phyloP scores from a whole-genome alignment of 1,284 basidiomycete species.

The Microbotryum violaceum region DNA sequence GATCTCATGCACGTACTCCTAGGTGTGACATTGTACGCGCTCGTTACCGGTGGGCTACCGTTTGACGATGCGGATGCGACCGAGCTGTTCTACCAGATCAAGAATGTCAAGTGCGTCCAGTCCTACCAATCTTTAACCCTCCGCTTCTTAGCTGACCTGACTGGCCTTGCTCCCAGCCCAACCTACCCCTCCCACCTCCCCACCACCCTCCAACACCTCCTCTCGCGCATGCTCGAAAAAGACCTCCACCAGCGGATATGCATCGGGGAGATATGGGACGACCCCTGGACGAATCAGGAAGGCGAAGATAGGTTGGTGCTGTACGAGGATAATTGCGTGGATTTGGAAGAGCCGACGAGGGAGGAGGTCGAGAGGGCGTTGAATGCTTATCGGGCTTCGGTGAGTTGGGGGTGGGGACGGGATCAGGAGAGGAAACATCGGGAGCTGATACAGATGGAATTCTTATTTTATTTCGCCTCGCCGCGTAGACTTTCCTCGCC shows the following conservation, averaged over 20 bases:
- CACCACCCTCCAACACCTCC: slow-evolving; percentile 34
- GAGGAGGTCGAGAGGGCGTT: slow-evolving; percentile 44
- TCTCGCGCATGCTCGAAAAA: slow-evolving; percentile 43
- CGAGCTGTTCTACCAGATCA: slow-evolving; percentile 48
- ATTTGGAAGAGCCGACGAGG: slow-evolving; percentile 43
- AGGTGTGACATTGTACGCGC: slow-evolving; percentile 51
- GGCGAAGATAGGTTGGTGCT: slow-evolving; percentile 39
- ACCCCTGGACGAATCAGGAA: slow-evolving; percentile 43
- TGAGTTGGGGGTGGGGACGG: too few relatives aligned
- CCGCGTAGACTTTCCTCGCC: slow-evolving; percentile 8
- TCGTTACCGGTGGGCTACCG: slow-evolving; percentile 48
- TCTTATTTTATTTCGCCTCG: slow-evolving; percentile 15
- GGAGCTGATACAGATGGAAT: not conserved
- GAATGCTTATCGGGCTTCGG: slow-evolving; percentile 33
- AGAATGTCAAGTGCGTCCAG: slow-evolving; percentile 42
- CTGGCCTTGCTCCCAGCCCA: not conserved
- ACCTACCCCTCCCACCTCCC: slow-evolving; percentile 12
- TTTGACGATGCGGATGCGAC: slow-evolving; percentile 47
- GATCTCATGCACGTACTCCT: not conserved
- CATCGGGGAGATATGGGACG: slow-evolving; percentile 41
- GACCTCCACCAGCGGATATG: slow-evolving; percentile 40
- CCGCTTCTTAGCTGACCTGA: not conserved
- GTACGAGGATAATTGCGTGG: slow-evolving; percentile 43
- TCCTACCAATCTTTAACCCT: not conserved
- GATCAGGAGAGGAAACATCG: too few relatives aligned